These are phyloP conservation scores for Arthroderma sp. DNA, from an alignment of 2,329 filamentous ascomycete genomes.

Conservation along the genomic window DNA sequence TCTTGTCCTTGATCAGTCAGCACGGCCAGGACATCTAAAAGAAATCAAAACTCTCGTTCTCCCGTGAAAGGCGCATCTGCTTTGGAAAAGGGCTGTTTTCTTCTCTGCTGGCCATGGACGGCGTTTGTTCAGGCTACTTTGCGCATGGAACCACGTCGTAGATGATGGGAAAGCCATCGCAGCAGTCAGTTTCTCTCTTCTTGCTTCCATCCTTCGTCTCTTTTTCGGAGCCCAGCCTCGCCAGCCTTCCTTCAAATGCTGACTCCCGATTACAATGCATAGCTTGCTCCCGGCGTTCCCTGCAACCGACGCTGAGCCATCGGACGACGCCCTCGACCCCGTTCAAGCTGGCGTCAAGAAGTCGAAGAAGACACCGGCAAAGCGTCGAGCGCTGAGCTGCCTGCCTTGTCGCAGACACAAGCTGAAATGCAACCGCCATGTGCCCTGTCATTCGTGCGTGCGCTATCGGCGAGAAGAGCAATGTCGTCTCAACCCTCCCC, in stretches of 20 bases:
- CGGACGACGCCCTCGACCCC: background rate
- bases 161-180: conserved; percentile 5
- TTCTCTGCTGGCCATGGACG: conserved; percentile 2
- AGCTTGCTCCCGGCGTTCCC: background rate
- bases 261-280: background rate
- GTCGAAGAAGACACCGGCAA: conserved; percentile 8
- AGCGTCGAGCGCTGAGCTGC: conserved; percentile 20
- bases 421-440: conserved; percentile 23
- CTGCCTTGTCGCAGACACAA: conserved; percentile 25
- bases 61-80: background rate
- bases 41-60: too few relatives aligned
- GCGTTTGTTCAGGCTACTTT: background rate
- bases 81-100: background rate
- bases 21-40: background rate
- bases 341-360: background rate
- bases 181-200: conserved; percentile 2
- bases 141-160: conserved; percentile 2
- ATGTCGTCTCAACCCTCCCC: conserved; percentile 22
- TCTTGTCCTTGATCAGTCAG: background rate
- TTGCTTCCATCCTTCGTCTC: too few relatives aligned
- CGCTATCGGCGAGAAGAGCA: conserved; percentile 23
- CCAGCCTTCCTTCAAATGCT: background rate
- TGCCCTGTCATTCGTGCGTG: conserved; percentile 23
- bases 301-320: conserved; percentile 1
- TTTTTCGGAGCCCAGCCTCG: background rate